phyloP scores from a whole-genome alignment of 768 basidiomycete species.

The Lactifluus echinatus region DNA sequence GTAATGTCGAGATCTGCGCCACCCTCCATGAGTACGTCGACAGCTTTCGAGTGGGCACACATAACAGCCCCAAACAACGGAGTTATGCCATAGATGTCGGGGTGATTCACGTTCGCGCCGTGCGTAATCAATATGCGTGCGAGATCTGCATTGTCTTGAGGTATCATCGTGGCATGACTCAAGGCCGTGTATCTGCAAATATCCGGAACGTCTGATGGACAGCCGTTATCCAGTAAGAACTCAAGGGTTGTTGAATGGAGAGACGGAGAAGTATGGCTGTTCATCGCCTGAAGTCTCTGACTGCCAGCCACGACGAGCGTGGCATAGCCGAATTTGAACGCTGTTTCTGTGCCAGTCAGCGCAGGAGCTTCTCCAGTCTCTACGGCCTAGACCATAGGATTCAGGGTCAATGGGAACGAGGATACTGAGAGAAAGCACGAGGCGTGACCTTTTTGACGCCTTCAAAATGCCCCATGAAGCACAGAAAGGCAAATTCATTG shows the following conservation, averaged over 20 bases:
- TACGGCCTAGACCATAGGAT: neutral
- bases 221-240: conserved; percentile 22
- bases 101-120: conserved; percentile 43
- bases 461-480: too few species aligned
- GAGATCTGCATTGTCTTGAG: conserved; percentile 25
- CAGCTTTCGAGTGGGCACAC: conserved; percentile 2
- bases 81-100: conserved; percentile 41
- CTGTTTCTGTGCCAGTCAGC: conserved; percentile 19
- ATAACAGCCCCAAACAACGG: conserved; percentile 32
- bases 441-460: too few species aligned
- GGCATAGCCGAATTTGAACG: conserved; percentile 19
- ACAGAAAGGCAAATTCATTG: too few species aligned
- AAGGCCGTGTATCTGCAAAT: conserved; percentile 39
- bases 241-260: conserved; percentile 31
- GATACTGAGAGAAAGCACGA: neutral
- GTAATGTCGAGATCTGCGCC: conserved; percentile 36
- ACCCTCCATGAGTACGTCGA: conserved; percentile 42
- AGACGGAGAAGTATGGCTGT: too few species aligned
- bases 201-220: neutral
- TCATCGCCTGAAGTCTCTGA: conserved; percentile 8
- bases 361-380: conserved; percentile 15
- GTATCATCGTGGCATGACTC: conserved; percentile 35
- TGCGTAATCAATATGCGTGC: conserved; percentile 34
- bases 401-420: neutral
- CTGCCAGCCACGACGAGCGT: conserved; percentile 9